These are phyloP conservation scores for Petasospora rhodanensis DNA, from an alignment of 1,139 yeast genomes.

Conservation along the genomic window DNA sequence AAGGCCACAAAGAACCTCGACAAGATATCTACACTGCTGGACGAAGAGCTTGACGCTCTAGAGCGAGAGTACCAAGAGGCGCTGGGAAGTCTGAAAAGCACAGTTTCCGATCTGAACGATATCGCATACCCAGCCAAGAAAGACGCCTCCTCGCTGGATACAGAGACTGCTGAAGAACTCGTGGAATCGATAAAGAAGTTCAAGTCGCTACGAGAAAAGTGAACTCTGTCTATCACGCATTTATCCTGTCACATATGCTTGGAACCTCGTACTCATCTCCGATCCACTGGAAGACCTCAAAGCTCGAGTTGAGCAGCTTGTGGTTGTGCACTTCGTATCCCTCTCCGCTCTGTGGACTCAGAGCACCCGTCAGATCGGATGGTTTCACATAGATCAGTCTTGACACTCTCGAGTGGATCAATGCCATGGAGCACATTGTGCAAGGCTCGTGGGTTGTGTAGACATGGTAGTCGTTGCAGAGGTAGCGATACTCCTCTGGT, in stretches of 20 bases:
- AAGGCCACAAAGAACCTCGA: constrained; percentile 4
- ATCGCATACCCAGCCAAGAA: constrained; percentile 5
- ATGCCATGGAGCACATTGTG: constrained; percentile 95
- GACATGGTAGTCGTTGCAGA: constrained; percentile 73
- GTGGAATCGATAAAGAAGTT: constrained; percentile 5
- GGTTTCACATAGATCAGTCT: constrained; percentile 58
- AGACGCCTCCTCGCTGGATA: background rate
- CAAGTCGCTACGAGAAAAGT: background rate
- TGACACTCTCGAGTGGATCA: constrained; percentile 82
- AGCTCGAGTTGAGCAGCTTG: constrained; percentile 71
- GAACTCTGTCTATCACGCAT: constrained; percentile 9
- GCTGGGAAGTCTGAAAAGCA: background rate
- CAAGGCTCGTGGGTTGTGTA: constrained; percentile 96
- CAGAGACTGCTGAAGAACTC: constrained; percentile 1
- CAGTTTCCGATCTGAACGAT: constrained; percentile 2
- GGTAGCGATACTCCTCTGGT: constrained; percentile 38
- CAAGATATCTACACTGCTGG: constrained; percentile 4
- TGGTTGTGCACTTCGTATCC: constrained; percentile 73
- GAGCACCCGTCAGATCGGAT: constrained; percentile 47
- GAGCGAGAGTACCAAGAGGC: background rate
- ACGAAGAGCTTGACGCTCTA: constrained; percentile 5
- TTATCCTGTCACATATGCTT: constrained; percentile 23
- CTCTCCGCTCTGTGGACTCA: constrained; percentile 55
- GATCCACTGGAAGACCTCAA: constrained; percentile 70
- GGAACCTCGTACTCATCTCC: constrained; percentile 28